Evolutionary conservation across 495 filamentous ascomycete species (phyloP).

Genomic region (Chaetomium tenue): DNA sequence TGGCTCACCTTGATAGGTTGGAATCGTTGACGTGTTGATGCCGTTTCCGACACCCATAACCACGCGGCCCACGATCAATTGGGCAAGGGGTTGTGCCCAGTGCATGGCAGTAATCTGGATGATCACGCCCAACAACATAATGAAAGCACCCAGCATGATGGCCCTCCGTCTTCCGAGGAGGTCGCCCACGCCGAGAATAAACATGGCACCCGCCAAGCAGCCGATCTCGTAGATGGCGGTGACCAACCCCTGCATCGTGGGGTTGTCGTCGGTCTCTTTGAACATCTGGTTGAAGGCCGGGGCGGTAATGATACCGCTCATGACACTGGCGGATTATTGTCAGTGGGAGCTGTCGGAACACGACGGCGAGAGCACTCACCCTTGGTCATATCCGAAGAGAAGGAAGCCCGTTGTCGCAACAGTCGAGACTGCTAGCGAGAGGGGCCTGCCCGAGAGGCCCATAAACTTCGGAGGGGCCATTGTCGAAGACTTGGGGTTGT

Average conservation of each 20-base stretch:
- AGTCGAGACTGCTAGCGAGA: constrained; percentile 61
- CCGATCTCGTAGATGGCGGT: constrained; percentile 84
- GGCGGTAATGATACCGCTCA: constrained; percentile 79
- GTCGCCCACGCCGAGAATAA: constrained; percentile 67
- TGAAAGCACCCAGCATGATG: constrained; percentile 56
- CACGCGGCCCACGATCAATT: constrained; percentile 73
- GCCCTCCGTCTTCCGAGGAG: constrained; percentile 60
- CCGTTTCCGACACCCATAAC: constrained; percentile 76
- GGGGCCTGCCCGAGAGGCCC: constrained; percentile 62
- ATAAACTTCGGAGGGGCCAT: constrained; percentile 51
- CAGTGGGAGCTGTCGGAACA: not conserved
- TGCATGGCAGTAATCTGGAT: constrained; percentile 61
- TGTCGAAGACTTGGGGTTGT: not conserved
- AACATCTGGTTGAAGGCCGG: constrained; percentile 68
- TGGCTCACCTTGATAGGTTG: constrained; percentile 71
- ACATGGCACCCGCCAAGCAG: constrained; percentile 71
- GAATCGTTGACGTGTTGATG: constrained; percentile 75
- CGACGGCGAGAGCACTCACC: constrained; percentile 30
- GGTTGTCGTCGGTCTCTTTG: constrained; percentile 60
- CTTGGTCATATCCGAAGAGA: constrained; percentile 70
- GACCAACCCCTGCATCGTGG: constrained; percentile 75
- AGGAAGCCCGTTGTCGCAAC: constrained; percentile 73
- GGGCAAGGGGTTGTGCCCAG: constrained; percentile 47
- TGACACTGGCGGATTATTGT: constrained; percentile 38
- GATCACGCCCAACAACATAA: constrained; percentile 73